Conservation (phyloP, 129 eudicot genomes). For the Pulicaria dysenterica region DNA sequence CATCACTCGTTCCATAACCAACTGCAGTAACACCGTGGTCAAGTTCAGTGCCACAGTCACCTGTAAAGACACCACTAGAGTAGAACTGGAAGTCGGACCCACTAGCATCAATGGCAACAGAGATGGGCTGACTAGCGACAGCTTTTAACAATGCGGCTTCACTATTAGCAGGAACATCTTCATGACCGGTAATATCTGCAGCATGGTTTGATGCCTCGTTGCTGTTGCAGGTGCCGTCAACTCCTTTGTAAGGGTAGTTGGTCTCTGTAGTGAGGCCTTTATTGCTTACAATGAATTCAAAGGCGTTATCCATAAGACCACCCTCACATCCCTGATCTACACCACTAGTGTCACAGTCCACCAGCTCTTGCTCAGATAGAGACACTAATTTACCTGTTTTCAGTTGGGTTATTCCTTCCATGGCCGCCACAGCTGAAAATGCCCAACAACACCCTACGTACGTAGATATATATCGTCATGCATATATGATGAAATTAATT, state of each 20-base stretch:
- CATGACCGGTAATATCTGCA: too few relatives aligned
- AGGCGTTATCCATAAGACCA: too few relatives aligned
- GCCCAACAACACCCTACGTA: constrained; percentile 37
- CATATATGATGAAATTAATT: too few relatives aligned
- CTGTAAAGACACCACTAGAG: constrained; percentile 33
- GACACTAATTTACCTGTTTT: constrained; percentile 37
- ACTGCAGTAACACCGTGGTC: constrained; percentile 39
- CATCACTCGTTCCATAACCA: constrained; percentile 33
- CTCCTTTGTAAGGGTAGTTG: too few relatives aligned
- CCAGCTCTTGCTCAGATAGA: constrained; percentile 39
- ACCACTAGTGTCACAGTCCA: constrained; percentile 40
- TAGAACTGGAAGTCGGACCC: constrained; percentile 42
- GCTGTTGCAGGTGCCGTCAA: too few relatives aligned
- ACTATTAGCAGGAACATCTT: too few relatives aligned
- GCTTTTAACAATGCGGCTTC: too few relatives aligned
- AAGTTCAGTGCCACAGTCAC: constrained; percentile 35
- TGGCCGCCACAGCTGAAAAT: constrained; percentile 41
- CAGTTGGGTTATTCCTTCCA: constrained; percentile 42
- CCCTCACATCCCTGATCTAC: too few relatives aligned
- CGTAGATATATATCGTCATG: too few relatives aligned
- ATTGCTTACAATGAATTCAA: too few relatives aligned
- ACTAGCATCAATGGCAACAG: constrained; percentile 42
- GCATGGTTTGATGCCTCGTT: too few relatives aligned
- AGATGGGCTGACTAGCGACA: constrained; percentile 35
- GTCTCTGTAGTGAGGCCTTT: too few relatives aligned